Evolutionary conservation across 2,329 filamentous ascomycete genomes (phyloP).

Genomic region (Stachybotrys chartarum): DNA sequence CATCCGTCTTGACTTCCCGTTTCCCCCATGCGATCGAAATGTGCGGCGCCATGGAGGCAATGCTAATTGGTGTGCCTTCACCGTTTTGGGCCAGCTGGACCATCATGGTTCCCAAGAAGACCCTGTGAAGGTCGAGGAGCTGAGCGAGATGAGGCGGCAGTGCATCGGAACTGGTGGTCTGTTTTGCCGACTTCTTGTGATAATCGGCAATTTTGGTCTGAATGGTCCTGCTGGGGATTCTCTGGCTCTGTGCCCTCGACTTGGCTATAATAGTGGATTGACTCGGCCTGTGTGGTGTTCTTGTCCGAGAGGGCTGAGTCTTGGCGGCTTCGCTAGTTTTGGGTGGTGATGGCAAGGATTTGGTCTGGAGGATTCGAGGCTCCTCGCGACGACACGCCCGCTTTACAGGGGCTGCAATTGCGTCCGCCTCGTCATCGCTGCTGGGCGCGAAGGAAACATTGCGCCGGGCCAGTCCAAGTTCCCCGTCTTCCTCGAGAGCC

Average conservation of each 20-base stretch:
- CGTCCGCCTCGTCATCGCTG: constrained; percentile 19
- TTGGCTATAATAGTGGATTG: constrained; percentile 22
- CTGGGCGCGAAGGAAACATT: constrained; percentile 25
- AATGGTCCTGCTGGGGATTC: constrained; percentile 15
- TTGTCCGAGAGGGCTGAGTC: constrained; percentile 18
- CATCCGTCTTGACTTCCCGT: constrained; percentile 55
- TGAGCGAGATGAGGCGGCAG: constrained; percentile 50
- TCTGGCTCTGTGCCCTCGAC: constrained; percentile 17
- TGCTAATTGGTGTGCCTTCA: constrained; percentile 52
- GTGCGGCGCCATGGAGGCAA: constrained; percentile 53
- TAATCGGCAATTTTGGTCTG: constrained; percentile 33
- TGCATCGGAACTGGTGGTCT: constrained; percentile 9
- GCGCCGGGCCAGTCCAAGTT: constrained; percentile 14
- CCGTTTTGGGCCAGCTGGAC: constrained; percentile 67
- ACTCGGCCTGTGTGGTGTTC: constrained; percentile 20
- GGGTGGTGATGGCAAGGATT: constrained; percentile 1
- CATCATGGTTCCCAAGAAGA: constrained; percentile 61
- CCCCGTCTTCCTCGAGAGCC: constrained; percentile 13
- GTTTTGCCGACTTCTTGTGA: constrained; percentile 26
- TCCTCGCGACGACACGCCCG: constrained; percentile 20
- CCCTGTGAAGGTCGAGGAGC: constrained; percentile 55
- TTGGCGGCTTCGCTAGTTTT: constrained; percentile 12
- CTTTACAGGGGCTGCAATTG: constrained; percentile 12
- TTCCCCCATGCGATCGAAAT: constrained; percentile 67
- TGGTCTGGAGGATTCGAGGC: constrained; percentile 1